Evolutionary conservation across 2,329 filamentous ascomycete species (phyloP), one percentile per base, ranked within the genome.

Genomic region (Ophiosphaerella narmari): DNA sequence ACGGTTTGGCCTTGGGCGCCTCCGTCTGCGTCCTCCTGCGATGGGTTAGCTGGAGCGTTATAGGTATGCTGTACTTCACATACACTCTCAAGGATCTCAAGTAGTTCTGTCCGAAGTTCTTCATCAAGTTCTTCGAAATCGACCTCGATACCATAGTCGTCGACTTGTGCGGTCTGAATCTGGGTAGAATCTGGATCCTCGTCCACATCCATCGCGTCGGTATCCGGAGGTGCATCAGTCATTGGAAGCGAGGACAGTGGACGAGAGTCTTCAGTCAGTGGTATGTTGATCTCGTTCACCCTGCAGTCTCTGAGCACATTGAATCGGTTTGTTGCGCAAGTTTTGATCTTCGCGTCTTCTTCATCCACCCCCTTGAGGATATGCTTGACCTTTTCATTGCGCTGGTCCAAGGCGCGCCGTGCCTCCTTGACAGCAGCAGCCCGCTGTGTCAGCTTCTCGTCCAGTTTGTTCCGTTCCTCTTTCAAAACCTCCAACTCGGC

Each of bases 151-250:
- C 94, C 94, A 67, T 96, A 91, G 70, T 97, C 90, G 57, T 96
- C 87, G 55, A 93, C 82, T 33, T 86, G 83, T 44, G 87, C 52
- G 42, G 83, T 41, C 24, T 76, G 75, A 38, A 78, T 76, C 35
- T 76, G 74, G 45, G 82, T 79, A 31, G 81, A 78, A 14, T 81
- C 80, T 14, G 71, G 70, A 16, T 70, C 68, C 47, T 89, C 89
- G 56, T 97, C 94, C 16, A 97, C 78, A 59, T 97, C 93, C 92
- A 97, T 97, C 3, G 88, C 88, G 67, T 97, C 91, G 1, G 87
- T 84, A 66, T 96, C 91, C 47, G 85, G 72, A 11, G 87, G 86
- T 54, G 87, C 83, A 61, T 96, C 91, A 67, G 95, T 90, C 63
- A 95, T 91, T 3, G 94, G 94, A 43, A 99, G 80, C 56, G 87